phyloP scores from a whole-genome alignment of 2,329 filamentous ascomycete genomes.

The Pyrenophora graminea region DNA sequence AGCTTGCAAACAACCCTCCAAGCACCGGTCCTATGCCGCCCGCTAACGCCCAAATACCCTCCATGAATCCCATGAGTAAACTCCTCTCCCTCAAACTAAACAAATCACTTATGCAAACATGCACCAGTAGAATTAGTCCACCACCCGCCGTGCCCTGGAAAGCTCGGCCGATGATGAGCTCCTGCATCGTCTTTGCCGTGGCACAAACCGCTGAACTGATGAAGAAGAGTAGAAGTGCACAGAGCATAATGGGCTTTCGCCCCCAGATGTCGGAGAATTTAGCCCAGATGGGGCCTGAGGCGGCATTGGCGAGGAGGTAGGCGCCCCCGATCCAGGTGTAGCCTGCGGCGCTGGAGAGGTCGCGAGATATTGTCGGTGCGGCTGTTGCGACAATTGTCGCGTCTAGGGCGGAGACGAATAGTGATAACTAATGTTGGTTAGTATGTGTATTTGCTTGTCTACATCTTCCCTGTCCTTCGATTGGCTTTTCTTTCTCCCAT shows the following conservation, averaged over 20 bases:
- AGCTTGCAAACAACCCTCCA: constrained; percentile 56
- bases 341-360: constrained; percentile 68
- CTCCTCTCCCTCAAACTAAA: constrained; percentile 61
- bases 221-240: constrained; percentile 61
- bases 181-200: constrained; percentile 59
- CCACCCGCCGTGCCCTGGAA: constrained; percentile 68
- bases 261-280: constrained; percentile 63
- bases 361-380: constrained; percentile 65
- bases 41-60: constrained; percentile 60
- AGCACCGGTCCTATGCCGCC: constrained; percentile 58
- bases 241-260: constrained; percentile 58
- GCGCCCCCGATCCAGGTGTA: constrained; percentile 80
- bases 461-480: too few relatives aligned
- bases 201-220: constrained; percentile 64
- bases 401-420: constrained; percentile 51
- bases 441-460: neutral
- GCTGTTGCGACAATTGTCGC: constrained; percentile 68
- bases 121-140: constrained; percentile 64
- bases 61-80: constrained; percentile 57
- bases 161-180: constrained; percentile 63
- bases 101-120: constrained; percentile 66
- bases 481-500: too few relatives aligned
- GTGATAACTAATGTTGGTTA: constrained; percentile 34
- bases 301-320: constrained; percentile 71
- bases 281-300: constrained; percentile 72